Evolutionary conservation across 2,329 filamentous ascomycete species (phyloP), one percentile per base, ranked within the genome.

Genomic region (Didymella exigua): DNA sequence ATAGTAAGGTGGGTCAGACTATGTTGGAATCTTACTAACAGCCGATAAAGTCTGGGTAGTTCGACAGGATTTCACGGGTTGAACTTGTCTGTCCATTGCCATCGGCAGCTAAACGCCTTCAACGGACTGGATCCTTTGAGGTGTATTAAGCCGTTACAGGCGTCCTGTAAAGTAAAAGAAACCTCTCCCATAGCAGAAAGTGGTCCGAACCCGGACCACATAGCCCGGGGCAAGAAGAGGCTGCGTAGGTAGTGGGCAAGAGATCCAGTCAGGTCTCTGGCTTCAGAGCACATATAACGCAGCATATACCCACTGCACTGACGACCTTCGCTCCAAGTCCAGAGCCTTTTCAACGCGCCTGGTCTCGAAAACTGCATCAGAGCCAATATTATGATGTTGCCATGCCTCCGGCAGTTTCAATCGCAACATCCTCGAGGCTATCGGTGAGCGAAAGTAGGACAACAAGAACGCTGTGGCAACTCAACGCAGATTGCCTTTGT

Each of bases 61-160:
- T 53, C 43, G 13, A 53, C 49, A 1, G 7, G 3, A 8, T 19
- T 9, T 1, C 6, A 0, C n/a, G 38, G 49, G 9, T 10, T 9
- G 8, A 31, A 31, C 1, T 34, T 13, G 5, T 53, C 43, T 1
- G 42, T 42, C 49, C 49, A 53, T 16, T 36, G 5, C 49, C 49
- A 53, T n/a, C 36, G 34, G 13, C 49, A 53, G n/a, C 21, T 46
- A 5, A 53, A 53, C 9, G 16, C 13, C 13, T 47, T 26, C 13
- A 53, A 23, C 1, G 27, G 33, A 3, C 27, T 5, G 11, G 29
- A 42, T 1, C 9, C 13, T n/a, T 13, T 21, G 14, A 53, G 9
- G 6, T 46, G 16, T 9, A 52, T 10, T 5, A 5, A 1, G 1
- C 7, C 4, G 0, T 3, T 9, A 14, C 2, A 11, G 6, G 19